These are phyloP conservation scores for Monosporascus sp. DNA, from an alignment of 2,329 filamentous ascomycete genomes.

Conservation along the genomic window DNA sequence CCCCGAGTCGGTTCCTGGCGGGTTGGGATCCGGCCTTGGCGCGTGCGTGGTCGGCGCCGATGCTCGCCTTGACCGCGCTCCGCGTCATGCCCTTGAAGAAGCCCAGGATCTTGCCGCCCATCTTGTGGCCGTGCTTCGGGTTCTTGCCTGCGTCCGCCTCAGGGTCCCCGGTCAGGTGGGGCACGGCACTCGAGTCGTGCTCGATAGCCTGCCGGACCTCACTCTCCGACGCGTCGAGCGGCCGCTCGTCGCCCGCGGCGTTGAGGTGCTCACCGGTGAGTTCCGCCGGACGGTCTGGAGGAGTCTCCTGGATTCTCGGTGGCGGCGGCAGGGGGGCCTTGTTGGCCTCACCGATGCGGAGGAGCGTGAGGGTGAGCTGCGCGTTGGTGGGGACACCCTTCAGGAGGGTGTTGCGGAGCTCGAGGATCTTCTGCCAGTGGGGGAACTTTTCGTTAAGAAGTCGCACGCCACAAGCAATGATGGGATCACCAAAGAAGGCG, in stretches of 20 bases:
- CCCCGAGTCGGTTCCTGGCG: constrained; percentile 67
- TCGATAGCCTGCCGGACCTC: constrained; percentile 61
- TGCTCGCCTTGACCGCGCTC: constrained; percentile 64
- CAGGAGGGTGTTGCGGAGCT: constrained; percentile 69
- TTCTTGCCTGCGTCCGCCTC: constrained; percentile 44
- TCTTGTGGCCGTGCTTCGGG: constrained; percentile 30
- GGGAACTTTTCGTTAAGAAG: constrained; percentile 58
- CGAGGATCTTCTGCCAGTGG: constrained; percentile 69
- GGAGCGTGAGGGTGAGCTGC: constrained; percentile 73
- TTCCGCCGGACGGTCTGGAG: constrained; percentile 29
- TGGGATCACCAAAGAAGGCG: constrained; percentile 72
- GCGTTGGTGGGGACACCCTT: constrained; percentile 83
- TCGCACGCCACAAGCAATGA: constrained; percentile 55
- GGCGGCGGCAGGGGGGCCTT: constrained; percentile 68
- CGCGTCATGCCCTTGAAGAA: constrained; percentile 67
- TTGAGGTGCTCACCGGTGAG: constrained; percentile 45
- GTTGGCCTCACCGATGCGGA: constrained; percentile 77
- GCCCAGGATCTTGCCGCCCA: constrained; percentile 45
- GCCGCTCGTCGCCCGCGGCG: constrained; percentile 36
- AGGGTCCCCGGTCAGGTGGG: constrained; percentile 32
- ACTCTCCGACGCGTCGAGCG: constrained; percentile 55
- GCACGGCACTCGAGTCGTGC: constrained; percentile 29
- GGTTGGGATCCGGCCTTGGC: constrained; percentile 56
- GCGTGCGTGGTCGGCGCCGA: constrained; percentile 65
- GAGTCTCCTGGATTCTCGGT: constrained; percentile 29